Evolutionary conservation across 2,329 filamentous ascomycete species (phyloP), one percentile per base, ranked within the genome.

Genomic region (Colletotrichum camelliae): DNA sequence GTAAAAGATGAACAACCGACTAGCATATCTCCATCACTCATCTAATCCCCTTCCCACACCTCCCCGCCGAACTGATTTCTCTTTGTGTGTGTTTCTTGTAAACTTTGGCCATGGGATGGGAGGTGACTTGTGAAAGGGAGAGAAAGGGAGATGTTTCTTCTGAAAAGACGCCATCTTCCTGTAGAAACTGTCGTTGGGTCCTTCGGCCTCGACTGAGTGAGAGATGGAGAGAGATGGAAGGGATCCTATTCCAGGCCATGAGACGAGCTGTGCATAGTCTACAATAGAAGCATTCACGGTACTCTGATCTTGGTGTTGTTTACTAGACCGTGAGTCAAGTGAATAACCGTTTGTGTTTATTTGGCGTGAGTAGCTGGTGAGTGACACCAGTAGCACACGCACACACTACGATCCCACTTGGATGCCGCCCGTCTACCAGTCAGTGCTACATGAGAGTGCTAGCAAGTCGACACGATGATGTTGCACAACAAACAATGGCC

Each of bases 281-380:
- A 72, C 61, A 72, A 75, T 72, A 75, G 72, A 75, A 75, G 72
- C 69, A 75, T 72, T 75, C 72, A 72, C 72, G 68, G 37, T 67
- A 67, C 61, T 33, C 18, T 67, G 24, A 33, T 27, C n/a, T 16
- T n/a, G 10, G 9, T 48, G 18, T n/a, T 21, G 4, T 61, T 6
- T 5, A n/a, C 29, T 5, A 21, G 18, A n/a, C 18, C n/a, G 18
- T 18, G 39, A 12, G 7, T 58, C 21, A 16, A 16, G 21, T 8
- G 55, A 58, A 16, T 13, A 58, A 8, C 15, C 55, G 55, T 21
- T 21, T n/a, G n/a, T 52, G n/a, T 52, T 52, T 48, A 18, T 48
- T 9, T 48, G n/a, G 18, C 18, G 39, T 21, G 18, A 48, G 39
- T n/a, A 4, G 18, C 39, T 43, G 39, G 39, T 43, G 18, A n/a